Evolutionary conservation across 352 stramenopile species (phyloP).

Genomic region (Thalassiosira hispida): DNA sequence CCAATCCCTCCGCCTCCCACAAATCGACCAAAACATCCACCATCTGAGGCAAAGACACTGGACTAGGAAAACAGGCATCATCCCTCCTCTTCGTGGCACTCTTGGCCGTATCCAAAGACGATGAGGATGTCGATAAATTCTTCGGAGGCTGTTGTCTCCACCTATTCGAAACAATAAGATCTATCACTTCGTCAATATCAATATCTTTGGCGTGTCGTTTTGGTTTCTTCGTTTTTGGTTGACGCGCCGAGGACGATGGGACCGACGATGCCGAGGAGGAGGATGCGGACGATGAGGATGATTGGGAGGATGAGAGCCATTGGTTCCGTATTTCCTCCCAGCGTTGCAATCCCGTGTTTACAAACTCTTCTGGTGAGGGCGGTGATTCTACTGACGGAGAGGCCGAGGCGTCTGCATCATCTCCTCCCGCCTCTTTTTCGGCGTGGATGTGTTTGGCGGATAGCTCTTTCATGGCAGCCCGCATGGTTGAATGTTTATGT

Average conservation of each 20-base stretch:
- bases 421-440: neutral
- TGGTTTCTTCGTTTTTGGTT: constrained; percentile 2
- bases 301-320: constrained; percentile 48
- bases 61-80: constrained; percentile 60
- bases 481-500: constrained; percentile 26
- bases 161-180: constrained; percentile 69
- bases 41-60: constrained; percentile 76
- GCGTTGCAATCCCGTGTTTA: constrained; percentile 41
- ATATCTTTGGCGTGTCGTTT: constrained; percentile 35
- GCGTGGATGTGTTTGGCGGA: constrained; percentile 13
- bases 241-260: neutral
- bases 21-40: constrained; percentile 79
- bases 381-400: neutral
- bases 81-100: constrained; percentile 25
- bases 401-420: neutral
- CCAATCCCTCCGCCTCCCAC: constrained; percentile 81
- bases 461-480: constrained; percentile 33
- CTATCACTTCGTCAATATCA: constrained; percentile 78
- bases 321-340: constrained; percentile 64
- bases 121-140: constrained; percentile 4
- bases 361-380: constrained; percentile 17
- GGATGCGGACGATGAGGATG: constrained; percentile 5
- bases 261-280: constrained; percentile 8
- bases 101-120: constrained; percentile 24
- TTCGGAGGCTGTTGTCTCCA: constrained; percentile 44